A percentile compares a stretch with the other conserved stretches of the same genome.
Evolutionary conservation across 164 flowering plant genomes (phyloP).

Genomic region (Akebia trifoliata): DNA sequence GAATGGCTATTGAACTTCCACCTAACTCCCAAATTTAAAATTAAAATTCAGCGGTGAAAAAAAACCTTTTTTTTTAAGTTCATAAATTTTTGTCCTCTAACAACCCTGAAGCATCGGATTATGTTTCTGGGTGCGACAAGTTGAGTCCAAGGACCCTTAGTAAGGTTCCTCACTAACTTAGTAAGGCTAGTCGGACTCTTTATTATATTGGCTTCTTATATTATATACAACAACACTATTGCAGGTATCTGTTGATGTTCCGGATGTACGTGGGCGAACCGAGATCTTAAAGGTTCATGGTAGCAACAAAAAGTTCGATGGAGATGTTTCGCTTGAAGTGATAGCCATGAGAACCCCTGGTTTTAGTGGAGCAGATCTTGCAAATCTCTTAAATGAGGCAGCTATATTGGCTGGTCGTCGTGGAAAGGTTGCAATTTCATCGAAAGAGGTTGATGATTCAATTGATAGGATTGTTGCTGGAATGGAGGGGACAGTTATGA

Average conservation of each 20-base stretch:
- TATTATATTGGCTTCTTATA: too few relatives aligned
- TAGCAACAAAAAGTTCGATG: conserved; percentile 74
- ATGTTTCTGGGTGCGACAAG: too few relatives aligned
- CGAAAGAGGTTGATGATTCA: conserved; percentile 87
- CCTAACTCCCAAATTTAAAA: too few relatives aligned
- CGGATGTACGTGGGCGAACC: conserved; percentile 81
- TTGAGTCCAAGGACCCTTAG: too few relatives aligned
- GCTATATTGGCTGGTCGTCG: conserved; percentile 91
- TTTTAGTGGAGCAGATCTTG: conserved; percentile 94
- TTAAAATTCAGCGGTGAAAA: too few relatives aligned
- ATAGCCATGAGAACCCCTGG: conserved; percentile 97
- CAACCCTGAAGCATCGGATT: too few relatives aligned
- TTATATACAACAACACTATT: not conserved
- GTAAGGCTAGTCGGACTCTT: too few relatives aligned
- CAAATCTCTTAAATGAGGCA: conserved; percentile 89
- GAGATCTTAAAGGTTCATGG: conserved; percentile 89
- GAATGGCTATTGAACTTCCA: too few relatives aligned
- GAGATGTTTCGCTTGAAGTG: conserved; percentile 83
- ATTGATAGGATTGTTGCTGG: conserved; percentile 94
- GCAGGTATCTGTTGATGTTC: conserved; percentile 86
- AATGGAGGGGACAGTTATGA: conserved; percentile 95
- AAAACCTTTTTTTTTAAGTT: too few relatives aligned
- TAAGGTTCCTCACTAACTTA: too few relatives aligned
- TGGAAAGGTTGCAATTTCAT: conserved; percentile 67
- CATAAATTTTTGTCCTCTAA: too few relatives aligned